These are phyloP conservation scores for Podospora australis DNA, from an alignment of 495 filamentous ascomycete genomes.

Conservation along the genomic window DNA sequence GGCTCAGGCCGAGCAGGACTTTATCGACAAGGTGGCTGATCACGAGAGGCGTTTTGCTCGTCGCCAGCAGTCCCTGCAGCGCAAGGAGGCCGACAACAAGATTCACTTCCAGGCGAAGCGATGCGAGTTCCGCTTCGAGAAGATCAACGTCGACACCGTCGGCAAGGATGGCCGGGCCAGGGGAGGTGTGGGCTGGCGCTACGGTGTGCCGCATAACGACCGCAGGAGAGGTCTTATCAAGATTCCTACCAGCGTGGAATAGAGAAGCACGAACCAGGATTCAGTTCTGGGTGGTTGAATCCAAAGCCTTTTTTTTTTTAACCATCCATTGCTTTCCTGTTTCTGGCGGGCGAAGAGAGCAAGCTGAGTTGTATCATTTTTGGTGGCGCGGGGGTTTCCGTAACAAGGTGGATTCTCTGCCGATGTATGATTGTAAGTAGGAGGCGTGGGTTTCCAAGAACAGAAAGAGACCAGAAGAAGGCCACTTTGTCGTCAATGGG, in stretches of 20 bases:
- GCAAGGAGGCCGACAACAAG: conserved; percentile 36
- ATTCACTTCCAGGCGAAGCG: conserved; percentile 42
- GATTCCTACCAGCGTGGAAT: conserved; percentile 40
- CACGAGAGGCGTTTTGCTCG: conserved; percentile 29
- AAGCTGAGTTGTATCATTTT: no score
- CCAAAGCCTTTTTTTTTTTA: no score
- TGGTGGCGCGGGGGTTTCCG: no score
- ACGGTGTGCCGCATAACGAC: conserved; percentile 46
- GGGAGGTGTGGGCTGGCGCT: conserved; percentile 53
- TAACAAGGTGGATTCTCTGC: no score
- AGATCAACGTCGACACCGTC: conserved; percentile 45
- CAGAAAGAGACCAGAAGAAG: no score
- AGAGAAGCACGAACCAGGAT: background rate
- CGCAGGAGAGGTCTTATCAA: conserved; percentile 39
- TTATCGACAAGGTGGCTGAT: conserved; percentile 21
- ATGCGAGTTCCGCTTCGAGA: conserved; percentile 77
- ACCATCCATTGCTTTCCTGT: no score
- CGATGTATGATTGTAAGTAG: no score
- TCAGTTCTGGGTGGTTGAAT: background rate
- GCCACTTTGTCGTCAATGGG: no score
- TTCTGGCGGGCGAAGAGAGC: no score
- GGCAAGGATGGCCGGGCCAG: conserved; percentile 45
- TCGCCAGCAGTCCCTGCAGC: conserved; percentile 36
- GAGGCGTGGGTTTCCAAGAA: no score
- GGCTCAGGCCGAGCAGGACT: conserved; percentile 33